These are phyloP conservation scores for Blepharisma stoltei DNA, from an alignment of 73 alveolate genomes.

Conservation along the genomic window DNA sequence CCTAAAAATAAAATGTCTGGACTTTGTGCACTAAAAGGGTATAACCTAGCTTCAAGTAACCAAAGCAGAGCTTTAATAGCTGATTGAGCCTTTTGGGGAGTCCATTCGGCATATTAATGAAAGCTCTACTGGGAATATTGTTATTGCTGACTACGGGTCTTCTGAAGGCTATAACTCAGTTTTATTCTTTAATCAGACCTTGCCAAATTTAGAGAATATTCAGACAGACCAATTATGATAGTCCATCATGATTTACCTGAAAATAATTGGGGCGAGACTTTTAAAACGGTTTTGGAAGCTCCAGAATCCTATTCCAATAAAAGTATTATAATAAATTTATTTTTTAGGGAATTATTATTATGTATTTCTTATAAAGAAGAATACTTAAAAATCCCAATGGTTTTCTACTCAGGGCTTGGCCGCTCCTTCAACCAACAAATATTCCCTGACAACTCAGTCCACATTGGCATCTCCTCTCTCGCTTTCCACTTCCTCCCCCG, in stretches of 20 bases:
- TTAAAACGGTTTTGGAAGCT: too few species aligned
- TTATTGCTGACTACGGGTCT: slow-evolving; percentile 18
- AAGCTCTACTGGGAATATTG: too few species aligned
- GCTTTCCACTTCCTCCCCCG: neutral
- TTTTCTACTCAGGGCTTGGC: slow-evolving; percentile 16
- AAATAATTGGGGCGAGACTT: slow-evolving; percentile 1
- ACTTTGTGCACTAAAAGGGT: too few species aligned
- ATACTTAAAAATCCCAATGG: neutral
- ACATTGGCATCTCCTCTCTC: neutral
- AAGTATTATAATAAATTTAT: too few species aligned
- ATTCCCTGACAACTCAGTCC: neutral
- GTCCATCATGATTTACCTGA: neutral
- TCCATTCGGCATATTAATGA: too few species aligned
- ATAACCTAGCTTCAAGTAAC: too few species aligned
- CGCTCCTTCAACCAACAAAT: neutral
- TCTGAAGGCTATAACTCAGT: slow-evolving; percentile 10
- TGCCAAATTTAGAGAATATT: neutral
- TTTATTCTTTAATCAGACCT: neutral
- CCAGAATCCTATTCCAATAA: neutral
- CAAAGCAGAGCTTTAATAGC: too few species aligned
- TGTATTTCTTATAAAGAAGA: too few species aligned
- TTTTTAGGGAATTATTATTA: too few species aligned
- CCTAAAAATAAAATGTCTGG: too few species aligned
- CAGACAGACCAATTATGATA: neutral
- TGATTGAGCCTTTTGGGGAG: too few species aligned